Evolutionary conservation across 2,329 filamentous ascomycete species (phyloP), one percentile per base, ranked within the genome.

Genomic region (Coniella lustricola): DNA sequence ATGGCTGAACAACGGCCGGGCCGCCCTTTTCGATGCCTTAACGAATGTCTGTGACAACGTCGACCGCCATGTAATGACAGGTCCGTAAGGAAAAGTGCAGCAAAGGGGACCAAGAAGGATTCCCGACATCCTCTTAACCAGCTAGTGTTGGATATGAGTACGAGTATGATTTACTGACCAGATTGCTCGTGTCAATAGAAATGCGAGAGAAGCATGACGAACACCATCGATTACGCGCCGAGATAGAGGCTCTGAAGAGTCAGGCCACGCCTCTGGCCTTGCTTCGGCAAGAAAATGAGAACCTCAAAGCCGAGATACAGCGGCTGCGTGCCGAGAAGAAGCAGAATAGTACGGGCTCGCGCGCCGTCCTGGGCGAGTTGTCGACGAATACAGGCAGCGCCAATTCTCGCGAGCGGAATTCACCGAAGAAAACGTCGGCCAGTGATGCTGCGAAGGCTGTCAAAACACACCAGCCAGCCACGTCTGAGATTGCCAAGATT

Each of bases 201-300:
- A 39, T 62, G n/a, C 46, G 51, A n/a, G 51, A 58, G 1, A 49
- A 50, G 18, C 52, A 61, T 46, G 41, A 46, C 22, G 44, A 49
- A 40, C 48, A 54, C 22, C 57, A 62, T 46, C 50, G 52, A 8
- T 53, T 59, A 17, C 59, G 65, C 39, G 54, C 62, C 5, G 67
- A 72, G 52, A 50, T 72, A 9, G 58, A 63, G 20, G 54, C 56
- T n/a, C 56, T 72, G 4, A 64, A 54, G 36, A 54, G 51, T 12
- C 60, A 55, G 18, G 63, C 62, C n/a, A 60, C 59, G 14, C 54
- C 61, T 21, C 63, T 64, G 17, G 61, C 65, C 13, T 57, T 54
- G 1, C 56, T 77, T 21, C 65, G 72, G 46, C 55, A 64, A 14
- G 70, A 75, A 50, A 75, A 74, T 44, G 55, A 54, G n/a, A 52